Conservation (phyloP, 768 basidiomycete species). For the Kondoa malvinella region DNA sequence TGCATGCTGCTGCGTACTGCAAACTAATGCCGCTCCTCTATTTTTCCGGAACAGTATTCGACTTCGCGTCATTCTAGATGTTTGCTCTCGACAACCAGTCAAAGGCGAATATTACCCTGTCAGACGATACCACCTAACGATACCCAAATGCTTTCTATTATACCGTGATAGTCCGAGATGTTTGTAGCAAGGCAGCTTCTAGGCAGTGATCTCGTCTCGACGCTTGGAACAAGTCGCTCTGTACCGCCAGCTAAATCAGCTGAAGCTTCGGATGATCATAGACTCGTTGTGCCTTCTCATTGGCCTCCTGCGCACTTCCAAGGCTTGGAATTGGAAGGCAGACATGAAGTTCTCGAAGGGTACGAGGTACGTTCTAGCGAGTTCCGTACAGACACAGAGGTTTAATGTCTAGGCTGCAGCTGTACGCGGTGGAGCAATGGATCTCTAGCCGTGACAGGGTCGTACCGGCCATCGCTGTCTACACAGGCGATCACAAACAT, state of each 20-base stretch:
- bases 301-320: neutral
- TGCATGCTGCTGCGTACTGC: no score
- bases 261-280: neutral
- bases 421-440: conserved; percentile 19
- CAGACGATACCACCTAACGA: neutral
- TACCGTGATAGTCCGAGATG: no score
- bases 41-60: no score
- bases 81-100: no score
- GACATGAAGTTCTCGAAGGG: neutral
- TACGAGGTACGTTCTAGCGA: no score
- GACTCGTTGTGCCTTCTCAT: neutral
- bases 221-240: neutral
- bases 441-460: conserved; percentile 10
- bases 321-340: neutral
- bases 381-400: neutral
- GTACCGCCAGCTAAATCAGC: neutral
- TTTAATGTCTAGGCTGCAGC: conserved; percentile 5
- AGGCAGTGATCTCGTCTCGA: neutral
- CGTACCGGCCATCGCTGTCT: conserved; percentile 7
- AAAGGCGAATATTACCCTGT: no score
- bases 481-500: conserved; percentile 10
- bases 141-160: neutral
- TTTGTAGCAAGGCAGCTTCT: neutral
- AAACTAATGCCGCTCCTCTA: no score
- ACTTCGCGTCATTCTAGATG: no score